These are phyloP conservation scores for Kwoniella sp. DNA, from an alignment of 768 basidiomycete genomes.

Conservation along the genomic window DNA sequence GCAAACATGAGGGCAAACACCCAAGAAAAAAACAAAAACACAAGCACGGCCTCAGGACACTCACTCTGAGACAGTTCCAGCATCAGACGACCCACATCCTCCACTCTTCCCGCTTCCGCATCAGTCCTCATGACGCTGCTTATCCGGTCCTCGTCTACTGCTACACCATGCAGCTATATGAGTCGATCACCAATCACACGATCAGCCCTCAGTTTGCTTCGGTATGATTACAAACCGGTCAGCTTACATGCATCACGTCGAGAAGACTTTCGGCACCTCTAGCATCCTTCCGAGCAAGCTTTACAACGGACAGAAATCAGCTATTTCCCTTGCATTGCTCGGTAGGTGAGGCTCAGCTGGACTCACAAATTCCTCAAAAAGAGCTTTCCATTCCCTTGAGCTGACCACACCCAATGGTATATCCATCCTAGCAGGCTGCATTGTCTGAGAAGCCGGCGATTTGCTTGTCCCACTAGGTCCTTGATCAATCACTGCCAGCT, in stretches of 20 bases:
- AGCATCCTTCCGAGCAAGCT: slow-evolving; percentile 62
- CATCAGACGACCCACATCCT: slow-evolving; percentile 18
- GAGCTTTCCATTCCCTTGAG: slow-evolving; percentile 62
- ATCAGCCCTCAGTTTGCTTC: background rate
- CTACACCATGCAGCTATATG: slow-evolving; percentile 56
- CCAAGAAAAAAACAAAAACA: too few species aligned
- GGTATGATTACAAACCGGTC: background rate
- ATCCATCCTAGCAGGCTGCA: background rate
- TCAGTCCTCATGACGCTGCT: slow-evolving; percentile 62
- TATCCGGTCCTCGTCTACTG: slow-evolving; percentile 58
- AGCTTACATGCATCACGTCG: slow-evolving; percentile 61
- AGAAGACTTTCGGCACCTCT: slow-evolving; percentile 62
- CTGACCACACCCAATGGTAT: slow-evolving; percentile 62
- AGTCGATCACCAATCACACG: slow-evolving; percentile 52
- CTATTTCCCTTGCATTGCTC: background rate
- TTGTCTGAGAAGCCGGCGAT: background rate
- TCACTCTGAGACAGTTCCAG: slow-evolving; percentile 57
- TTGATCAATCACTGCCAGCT: slow-evolving; percentile 4
- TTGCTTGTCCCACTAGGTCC: slow-evolving; percentile 22
- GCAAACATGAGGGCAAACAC: too few species aligned
- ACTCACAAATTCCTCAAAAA: slow-evolving; percentile 63
- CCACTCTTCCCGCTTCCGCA: slow-evolving; percentile 53
- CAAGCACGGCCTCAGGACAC: too few species aligned
- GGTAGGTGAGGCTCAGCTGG: too few species aligned
- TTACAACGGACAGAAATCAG: slow-evolving; percentile 14